Evolutionary conservation across 768 basidiomycete genomes (phyloP).

Genomic region (Pleurotus ostreatus): DNA sequence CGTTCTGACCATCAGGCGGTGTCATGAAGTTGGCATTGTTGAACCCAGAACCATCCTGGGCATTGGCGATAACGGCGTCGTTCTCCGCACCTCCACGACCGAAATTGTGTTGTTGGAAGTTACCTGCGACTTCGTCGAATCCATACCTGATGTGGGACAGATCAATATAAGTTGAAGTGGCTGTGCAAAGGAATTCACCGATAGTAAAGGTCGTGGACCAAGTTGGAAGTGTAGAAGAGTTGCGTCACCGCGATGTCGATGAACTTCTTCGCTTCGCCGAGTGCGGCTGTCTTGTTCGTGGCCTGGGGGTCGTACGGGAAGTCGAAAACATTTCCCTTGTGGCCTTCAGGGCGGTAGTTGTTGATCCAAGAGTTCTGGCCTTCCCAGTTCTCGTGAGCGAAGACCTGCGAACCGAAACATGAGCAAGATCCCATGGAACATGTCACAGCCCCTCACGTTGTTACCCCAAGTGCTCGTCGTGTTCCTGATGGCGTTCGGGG

Average conservation of each 20-base stretch:
- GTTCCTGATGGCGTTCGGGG: conserved; percentile 32
- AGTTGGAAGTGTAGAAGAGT: conserved; percentile 83
- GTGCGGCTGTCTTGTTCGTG: conserved; percentile 51
- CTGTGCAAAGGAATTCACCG: conserved; percentile 31
- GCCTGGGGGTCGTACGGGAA: conserved; percentile 71
- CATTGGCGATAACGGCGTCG: conserved; percentile 92
- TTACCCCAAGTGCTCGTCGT: conserved; percentile 85
- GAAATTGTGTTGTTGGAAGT: conserved; percentile 99
- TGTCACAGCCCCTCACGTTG: conserved; percentile 46
- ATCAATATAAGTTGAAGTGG: background rate
- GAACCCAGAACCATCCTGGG: conserved; percentile 92
- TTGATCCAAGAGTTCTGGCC: conserved; percentile 59
- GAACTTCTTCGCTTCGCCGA: conserved; percentile 72
- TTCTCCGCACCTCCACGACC: conserved; percentile 82
- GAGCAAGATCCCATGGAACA: background rate
- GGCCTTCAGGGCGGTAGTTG: conserved; percentile 80
- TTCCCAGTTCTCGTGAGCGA: conserved; percentile 93
- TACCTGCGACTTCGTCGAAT: conserved; percentile 87
- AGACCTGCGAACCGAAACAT: conserved; percentile 41
- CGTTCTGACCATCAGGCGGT: conserved; percentile 79
- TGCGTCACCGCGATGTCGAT: conserved; percentile 86
- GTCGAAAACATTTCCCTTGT: conserved; percentile 53
- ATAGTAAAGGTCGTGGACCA: conserved; percentile 82
- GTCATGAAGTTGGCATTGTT: conserved; percentile 94
- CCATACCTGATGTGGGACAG: conserved; percentile 55